Conservation (phyloP, 2,329 filamentous ascomycete species). For the Leptographium galeiforme region DNA sequence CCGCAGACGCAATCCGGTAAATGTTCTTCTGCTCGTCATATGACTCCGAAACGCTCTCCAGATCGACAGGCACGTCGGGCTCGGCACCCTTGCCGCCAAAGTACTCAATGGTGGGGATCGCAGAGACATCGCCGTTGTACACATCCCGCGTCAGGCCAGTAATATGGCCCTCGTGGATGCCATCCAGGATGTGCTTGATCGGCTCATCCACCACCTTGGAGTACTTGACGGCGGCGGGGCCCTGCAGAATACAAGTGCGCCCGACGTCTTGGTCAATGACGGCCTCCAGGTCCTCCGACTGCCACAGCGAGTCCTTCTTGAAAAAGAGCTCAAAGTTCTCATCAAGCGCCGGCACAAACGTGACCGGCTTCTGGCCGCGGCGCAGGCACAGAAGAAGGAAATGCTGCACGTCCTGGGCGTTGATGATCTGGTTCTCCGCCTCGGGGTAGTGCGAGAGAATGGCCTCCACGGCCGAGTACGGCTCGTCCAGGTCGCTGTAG, state of each 20-base stretch:
- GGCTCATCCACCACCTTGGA: constrained; percentile 85
- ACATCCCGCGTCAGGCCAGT: constrained; percentile 63
- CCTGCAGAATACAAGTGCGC: constrained; percentile 90
- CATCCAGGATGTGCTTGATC: constrained; percentile 85
- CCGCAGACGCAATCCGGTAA: constrained; percentile 68
- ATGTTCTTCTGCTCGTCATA: constrained; percentile 68
- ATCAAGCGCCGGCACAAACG: constrained; percentile 89
- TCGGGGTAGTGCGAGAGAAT: constrained; percentile 77
- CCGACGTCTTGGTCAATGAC: constrained; percentile 94
- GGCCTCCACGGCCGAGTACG: constrained; percentile 63
- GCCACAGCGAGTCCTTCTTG: constrained; percentile 99
- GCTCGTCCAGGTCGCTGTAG: constrained; percentile 75
- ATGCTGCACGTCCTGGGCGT: constrained; percentile 94
- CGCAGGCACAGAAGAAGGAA: constrained; percentile 88
- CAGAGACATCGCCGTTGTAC: constrained; percentile 58
- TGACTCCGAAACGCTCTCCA: constrained; percentile 68
- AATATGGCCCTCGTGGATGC: constrained; percentile 82
- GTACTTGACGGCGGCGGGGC: constrained; percentile 82
- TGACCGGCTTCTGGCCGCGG: constrained; percentile 87
- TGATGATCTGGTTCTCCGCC: constrained; percentile 82
- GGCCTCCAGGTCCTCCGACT: constrained; percentile 92
- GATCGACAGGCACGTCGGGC: constrained; percentile 55
- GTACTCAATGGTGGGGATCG: constrained; percentile 81
- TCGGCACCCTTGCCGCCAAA: constrained; percentile 82
- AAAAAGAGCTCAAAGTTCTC: constrained; percentile 99